Evolutionary conservation across 768 basidiomycete genomes (phyloP).

Genomic region (Gautieria morchelliformis): DNA sequence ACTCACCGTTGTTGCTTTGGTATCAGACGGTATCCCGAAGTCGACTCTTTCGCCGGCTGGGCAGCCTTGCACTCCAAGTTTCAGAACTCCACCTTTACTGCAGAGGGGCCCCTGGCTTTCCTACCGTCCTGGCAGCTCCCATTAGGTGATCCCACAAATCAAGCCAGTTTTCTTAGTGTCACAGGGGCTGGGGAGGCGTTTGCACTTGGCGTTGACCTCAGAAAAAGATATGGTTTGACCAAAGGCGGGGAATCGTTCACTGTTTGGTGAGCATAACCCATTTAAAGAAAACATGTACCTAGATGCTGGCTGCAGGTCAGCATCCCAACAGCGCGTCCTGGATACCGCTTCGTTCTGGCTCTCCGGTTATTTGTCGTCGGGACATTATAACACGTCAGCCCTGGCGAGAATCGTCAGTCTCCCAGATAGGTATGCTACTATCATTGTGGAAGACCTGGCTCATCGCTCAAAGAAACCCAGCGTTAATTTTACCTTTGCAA

Average conservation of each 20-base stretch:
- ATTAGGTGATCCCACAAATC: slow-evolving; percentile 29
- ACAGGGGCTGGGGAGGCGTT: slow-evolving; percentile 33
- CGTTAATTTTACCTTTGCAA: slow-evolving; percentile 31
- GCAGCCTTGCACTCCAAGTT: slow-evolving; percentile 28
- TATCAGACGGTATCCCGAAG: slow-evolving; percentile 31
- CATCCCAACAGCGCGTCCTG: slow-evolving; percentile 31
- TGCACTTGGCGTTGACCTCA: slow-evolving; percentile 28
- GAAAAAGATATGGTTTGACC: slow-evolving; percentile 32
- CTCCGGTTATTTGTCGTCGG: slow-evolving; percentile 33
- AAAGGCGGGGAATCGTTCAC: slow-evolving; percentile 32
- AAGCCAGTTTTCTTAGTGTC: slow-evolving; percentile 30
- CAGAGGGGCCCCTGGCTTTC: slow-evolving; percentile 29
- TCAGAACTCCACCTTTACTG: slow-evolving; percentile 31
- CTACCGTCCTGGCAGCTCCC: slow-evolving; percentile 32
- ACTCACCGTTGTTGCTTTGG: background rate
- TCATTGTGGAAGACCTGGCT: background rate
- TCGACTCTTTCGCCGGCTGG: slow-evolving; percentile 32
- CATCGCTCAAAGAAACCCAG: slow-evolving; percentile 11
- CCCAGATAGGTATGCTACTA: slow-evolving; percentile 19
- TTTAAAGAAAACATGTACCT: background rate
- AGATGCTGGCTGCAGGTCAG: slow-evolving; percentile 24
- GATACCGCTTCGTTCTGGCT: slow-evolving; percentile 33
- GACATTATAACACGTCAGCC: slow-evolving; percentile 25
- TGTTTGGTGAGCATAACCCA: slow-evolving; percentile 23
- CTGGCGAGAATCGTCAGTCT: slow-evolving; percentile 26